Evolutionary conservation across 441 rosid genomes (phyloP).

Genomic region (Macaranga tanarius): DNA sequence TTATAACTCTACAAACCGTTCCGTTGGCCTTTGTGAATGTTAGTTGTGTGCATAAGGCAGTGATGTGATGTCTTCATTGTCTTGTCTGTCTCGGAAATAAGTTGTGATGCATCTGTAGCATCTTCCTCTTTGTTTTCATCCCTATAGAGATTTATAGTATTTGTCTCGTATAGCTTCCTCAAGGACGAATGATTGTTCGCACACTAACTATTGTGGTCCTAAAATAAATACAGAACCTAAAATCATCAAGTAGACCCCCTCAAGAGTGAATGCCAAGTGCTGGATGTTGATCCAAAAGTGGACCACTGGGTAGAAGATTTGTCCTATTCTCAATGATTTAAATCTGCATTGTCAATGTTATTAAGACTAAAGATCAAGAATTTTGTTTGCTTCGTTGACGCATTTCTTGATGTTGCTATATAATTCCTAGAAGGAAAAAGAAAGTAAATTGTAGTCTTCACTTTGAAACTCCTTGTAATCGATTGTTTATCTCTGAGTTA

Average conservation of each 20-base stretch:
- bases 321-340: neutral
- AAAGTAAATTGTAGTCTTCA: neutral
- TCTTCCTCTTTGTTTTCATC: conserved; percentile 14
- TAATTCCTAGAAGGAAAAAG: too few relatives aligned
- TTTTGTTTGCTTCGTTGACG: too few relatives aligned
- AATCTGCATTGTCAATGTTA: neutral
- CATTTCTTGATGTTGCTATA: too few relatives aligned
- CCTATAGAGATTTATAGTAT: conserved; percentile 3
- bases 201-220: conserved; percentile 13
- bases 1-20: neutral
- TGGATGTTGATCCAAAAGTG: conserved; percentile 12
- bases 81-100: neutral
- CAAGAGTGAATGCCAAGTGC: conserved; percentile 9
- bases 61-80: too few relatives aligned
- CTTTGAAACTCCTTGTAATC: neutral
- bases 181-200: neutral
- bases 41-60: neutral
- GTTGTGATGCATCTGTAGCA: conserved; percentile 6
- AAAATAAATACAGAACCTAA: neutral
- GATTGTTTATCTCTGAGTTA: neutral
- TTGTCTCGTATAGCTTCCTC: neutral
- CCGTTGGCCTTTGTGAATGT: neutral
- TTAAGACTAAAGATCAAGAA: neutral
- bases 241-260: conserved; percentile 21
- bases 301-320: conserved; percentile 20